Evolutionary conservation across 768 basidiomycete species (phyloP).

Genomic region (Clavulina sp.): DNA sequence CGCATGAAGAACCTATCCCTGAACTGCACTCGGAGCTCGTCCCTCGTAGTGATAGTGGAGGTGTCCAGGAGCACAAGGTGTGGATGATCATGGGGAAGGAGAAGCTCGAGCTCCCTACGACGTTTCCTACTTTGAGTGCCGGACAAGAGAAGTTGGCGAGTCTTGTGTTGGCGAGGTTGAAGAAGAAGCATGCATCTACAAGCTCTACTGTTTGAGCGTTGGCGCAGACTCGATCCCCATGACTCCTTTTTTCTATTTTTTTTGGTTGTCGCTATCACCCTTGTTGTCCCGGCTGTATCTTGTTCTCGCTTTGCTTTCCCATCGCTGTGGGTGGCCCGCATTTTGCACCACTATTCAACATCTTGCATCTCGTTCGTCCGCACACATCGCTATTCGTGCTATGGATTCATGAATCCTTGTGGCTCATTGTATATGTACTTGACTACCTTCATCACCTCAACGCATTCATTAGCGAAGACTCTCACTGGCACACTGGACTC

Average conservation of each 20-base stretch:
- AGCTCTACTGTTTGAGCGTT: background rate
- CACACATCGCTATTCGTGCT: no score
- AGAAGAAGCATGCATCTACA: background rate
- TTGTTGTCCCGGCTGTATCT: no score
- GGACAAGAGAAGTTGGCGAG: constrained; percentile 4
- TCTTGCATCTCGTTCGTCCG: no score
- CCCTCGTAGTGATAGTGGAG: background rate
- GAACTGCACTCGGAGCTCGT: background rate
- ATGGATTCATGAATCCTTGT: no score
- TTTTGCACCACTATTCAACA: no score
- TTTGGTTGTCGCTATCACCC: background rate
- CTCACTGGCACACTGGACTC: no score
- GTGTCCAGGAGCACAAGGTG: constrained; percentile 3
- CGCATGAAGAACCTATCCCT: background rate
- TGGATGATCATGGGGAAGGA: constrained; percentile 5
- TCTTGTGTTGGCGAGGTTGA: background rate
- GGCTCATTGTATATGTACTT: no score
- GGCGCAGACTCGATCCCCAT: background rate
- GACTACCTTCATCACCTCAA: no score
- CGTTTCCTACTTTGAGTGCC: background rate
- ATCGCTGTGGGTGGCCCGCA: no score
- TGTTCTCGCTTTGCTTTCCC: no score
- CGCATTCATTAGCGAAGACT: no score
- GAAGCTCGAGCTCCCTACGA: constrained; percentile 2
- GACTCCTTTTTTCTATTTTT: background rate